Evolutionary conservation across 148 eudicot genomes (phyloP), one percentile per base, ranked within the genome.

Genomic region (Talinum fruticosum): DNA sequence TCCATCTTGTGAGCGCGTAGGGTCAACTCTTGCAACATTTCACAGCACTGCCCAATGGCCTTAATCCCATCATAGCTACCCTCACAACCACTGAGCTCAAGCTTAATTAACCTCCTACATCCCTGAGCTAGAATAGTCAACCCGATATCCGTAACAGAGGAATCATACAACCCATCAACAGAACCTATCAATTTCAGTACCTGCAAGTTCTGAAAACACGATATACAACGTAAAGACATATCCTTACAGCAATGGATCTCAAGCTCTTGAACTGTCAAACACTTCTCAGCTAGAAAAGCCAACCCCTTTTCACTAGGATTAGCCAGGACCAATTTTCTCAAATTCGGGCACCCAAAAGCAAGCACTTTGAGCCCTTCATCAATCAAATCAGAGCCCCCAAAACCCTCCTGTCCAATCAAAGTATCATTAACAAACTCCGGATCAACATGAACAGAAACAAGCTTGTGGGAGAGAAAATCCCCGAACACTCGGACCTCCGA

Each of bases 41-140:
- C 94, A 82, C 99, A 96, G 37, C 99, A 96, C 74, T 91, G 96
- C 26, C 99, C 99, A 44, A 96, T 86, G 7, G 99, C 99, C 84
- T 91, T 96, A 57, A 96, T 89, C 85, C 99, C 99, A 73, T 96
- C 99, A 81, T 91, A 96, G 78, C 99, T 96, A 75, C 99, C 99
- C 77, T 93, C 97, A 77, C 97, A 93, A 61, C 99, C 99, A 78
- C 84, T 88, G 0, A 96, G 82, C 89, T 96, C 99, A 16, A 96
- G 90, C 88, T 87, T 91, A 77, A 96, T 71, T 53, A 96, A 82
- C 68, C 99, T 83, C 84, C 78, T 86, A 86, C 99, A 96, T 54
- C 97, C 99, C 66, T 93, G 99, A 7, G 99, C 99, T 81, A 96
- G 76, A 34, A 96, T 87, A 0, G 99, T 96, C 78, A 96, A 80